Evolutionary conservation across 2,329 filamentous ascomycete species (phyloP).

Genomic region (Grosmannia penicillata): DNA sequence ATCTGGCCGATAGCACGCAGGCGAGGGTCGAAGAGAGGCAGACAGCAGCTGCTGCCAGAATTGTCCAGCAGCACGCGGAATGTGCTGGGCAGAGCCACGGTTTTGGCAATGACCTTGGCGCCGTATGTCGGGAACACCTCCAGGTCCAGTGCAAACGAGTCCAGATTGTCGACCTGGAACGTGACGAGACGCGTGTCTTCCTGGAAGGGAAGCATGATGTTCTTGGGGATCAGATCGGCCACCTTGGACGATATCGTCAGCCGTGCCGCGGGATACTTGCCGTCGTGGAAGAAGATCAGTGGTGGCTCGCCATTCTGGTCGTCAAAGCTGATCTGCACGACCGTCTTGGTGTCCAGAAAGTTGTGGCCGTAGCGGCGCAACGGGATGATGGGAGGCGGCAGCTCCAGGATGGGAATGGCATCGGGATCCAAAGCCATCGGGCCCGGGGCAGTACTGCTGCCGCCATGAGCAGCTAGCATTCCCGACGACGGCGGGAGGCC

Average conservation of each 20-base stretch:
- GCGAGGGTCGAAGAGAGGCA: constrained; percentile 85
- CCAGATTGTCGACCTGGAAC: constrained; percentile 89
- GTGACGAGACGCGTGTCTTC: constrained; percentile 89
- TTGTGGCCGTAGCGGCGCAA: constrained; percentile 92
- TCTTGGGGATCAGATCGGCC: constrained; percentile 91
- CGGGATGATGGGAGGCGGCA: constrained; percentile 92
- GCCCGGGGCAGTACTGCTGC: constrained; percentile 34
- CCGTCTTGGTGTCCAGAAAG: constrained; percentile 94
- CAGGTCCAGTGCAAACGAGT: constrained; percentile 88
- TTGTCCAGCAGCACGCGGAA: constrained; percentile 65
- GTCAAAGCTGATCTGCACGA: constrained; percentile 84
- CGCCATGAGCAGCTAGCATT: constrained; percentile 19
- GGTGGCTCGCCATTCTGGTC: constrained; percentile 59
- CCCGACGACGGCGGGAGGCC: constrained; percentile 18
- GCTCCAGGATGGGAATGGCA: constrained; percentile 78
- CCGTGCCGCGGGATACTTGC: constrained; percentile 87
- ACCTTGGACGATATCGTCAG: constrained; percentile 94
- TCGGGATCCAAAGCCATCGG: constrained; percentile 64
- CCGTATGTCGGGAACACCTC: constrained; percentile 97
- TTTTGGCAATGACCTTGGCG: constrained; percentile 93
- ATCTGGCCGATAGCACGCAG: constrained; percentile 86
- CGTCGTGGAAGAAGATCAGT: constrained; percentile 90
- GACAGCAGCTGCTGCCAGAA: constrained; percentile 61
- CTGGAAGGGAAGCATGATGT: constrained; percentile 87
- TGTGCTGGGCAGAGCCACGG: constrained; percentile 74